These are phyloP conservation scores for Potentilla sterilis DNA, from an alignment of 306 rosid genomes.

Conservation along the genomic window DNA sequence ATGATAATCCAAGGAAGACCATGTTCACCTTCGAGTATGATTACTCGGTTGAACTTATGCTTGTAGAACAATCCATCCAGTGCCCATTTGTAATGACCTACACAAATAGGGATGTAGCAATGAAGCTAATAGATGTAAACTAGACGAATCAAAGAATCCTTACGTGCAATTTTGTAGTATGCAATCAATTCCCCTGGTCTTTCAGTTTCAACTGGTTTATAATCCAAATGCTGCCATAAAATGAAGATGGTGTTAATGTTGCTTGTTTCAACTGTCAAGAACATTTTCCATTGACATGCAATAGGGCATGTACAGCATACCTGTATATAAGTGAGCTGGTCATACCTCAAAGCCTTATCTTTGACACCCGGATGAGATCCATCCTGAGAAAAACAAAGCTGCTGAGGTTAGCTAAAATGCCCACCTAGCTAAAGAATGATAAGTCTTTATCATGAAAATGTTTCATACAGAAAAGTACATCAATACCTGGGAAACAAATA, in stretches of 20 bases:
- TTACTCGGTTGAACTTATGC: conserved; percentile 72
- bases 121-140: not conserved
- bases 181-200: conserved; percentile 91
- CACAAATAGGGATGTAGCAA: conserved; percentile 15
- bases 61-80: conserved; percentile 78
- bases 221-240: conserved; percentile 87
- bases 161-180: conserved; percentile 93
- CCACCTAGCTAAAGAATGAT: conserved; percentile 23
- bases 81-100: conserved; percentile 99
- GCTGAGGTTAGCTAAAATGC: conserved; percentile 18
- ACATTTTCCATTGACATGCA: not conserved
- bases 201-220: conserved; percentile 58
- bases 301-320: conserved; percentile 33
- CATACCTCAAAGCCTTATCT: conserved; percentile 75
- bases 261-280: not conserved
- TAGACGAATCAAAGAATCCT: conserved; percentile 21
- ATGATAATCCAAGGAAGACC: conserved; percentile 23
- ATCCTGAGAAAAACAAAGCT: conserved; percentile 51
- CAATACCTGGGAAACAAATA: conserved; percentile 93
- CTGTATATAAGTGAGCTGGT: conserved; percentile 83
- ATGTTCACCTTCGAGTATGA: conserved; percentile 91
- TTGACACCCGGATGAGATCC: conserved; percentile 72
- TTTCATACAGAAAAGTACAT: conserved; percentile 19
- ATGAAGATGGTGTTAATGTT: conserved; percentile 22
- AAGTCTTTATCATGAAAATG: not conserved